Percentiles rank a stretch among this genome's conserved stretches.
phyloP scores from a whole-genome alignment of 768 basidiomycete species.

The Lactarius psammicola region DNA sequence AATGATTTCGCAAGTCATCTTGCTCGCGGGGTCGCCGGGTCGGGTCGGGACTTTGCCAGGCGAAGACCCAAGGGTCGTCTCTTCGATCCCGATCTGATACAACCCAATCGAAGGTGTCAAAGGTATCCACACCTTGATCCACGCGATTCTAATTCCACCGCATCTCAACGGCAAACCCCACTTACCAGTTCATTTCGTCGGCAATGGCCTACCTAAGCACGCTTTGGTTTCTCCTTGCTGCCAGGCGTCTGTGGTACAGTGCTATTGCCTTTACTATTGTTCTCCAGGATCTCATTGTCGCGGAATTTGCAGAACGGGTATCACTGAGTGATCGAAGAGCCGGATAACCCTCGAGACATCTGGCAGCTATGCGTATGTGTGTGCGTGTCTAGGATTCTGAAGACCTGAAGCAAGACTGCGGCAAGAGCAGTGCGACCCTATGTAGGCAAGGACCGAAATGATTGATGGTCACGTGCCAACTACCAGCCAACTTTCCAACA shows the following conservation, averaged over 20 bases:
- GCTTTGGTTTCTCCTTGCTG: neutral
- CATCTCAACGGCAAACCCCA: neutral
- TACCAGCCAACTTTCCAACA: too few relatives aligned
- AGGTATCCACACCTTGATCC: neutral
- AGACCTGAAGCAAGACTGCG: too few relatives aligned
- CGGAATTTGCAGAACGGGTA: neutral
- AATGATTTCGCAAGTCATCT: neutral
- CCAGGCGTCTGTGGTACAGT: neutral
- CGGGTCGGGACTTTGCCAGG: neutral
- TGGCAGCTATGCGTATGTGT: too few relatives aligned
- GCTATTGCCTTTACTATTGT: neutral
- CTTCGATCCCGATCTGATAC: neutral
- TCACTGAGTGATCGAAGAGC: neutral
- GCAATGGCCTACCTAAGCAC: neutral
- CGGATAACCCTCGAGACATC: too few relatives aligned
- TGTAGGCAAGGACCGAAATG: too few relatives aligned
- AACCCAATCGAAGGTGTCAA: neutral
- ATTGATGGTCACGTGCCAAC: too few relatives aligned
- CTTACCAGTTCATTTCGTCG: neutral
- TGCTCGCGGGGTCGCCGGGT: neutral
- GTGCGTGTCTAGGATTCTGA: too few relatives aligned
- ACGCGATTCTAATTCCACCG: neutral
- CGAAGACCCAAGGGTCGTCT: neutral
- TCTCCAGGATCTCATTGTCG: neutral
- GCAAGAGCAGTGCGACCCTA: too few relatives aligned